A percentile compares a stretch with the other conserved stretches of the same genome.
Conservation (phyloP, 2,329 filamentous ascomycete species). For the Colletotrichum sp. region DNA sequence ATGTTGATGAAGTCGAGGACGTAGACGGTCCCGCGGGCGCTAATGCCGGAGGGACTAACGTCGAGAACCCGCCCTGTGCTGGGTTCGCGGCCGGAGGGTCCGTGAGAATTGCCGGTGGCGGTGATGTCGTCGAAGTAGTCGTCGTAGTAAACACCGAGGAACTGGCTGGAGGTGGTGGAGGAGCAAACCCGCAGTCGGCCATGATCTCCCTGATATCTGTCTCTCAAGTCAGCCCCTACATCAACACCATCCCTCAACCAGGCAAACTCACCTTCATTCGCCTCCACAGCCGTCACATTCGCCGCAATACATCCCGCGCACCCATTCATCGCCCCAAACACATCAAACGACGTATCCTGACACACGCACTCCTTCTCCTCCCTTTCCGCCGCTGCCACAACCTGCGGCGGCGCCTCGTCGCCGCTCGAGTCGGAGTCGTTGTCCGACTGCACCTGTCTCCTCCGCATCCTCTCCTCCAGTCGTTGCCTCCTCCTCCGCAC, state of each 20-base stretch:
- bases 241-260: not conserved
- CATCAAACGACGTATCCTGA: conserved; percentile 1
- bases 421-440: not conserved
- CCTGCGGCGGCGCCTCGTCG: not conserved
- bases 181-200: conserved; percentile 4
- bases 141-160: not conserved
- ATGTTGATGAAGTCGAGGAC: not conserved
- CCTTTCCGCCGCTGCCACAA: not conserved
- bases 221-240: not conserved
- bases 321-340: not conserved
- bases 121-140: not conserved
- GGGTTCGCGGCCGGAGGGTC: not conserved
- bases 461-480: not conserved
- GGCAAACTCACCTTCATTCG: not conserved
- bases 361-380: conserved; percentile 3
- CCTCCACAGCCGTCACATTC: not conserved
- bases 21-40: not conserved
- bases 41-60: not conserved
- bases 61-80: not conserved
- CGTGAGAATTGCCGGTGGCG: not conserved
- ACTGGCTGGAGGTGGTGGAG: not conserved
- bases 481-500: not conserved
- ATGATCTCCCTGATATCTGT: conserved; percentile 11
- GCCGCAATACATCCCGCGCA: not conserved
- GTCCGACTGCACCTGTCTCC: not conserved